Evolutionary conservation across 345 rosid species (phyloP).

Genomic region (Pistacia vera): DNA sequence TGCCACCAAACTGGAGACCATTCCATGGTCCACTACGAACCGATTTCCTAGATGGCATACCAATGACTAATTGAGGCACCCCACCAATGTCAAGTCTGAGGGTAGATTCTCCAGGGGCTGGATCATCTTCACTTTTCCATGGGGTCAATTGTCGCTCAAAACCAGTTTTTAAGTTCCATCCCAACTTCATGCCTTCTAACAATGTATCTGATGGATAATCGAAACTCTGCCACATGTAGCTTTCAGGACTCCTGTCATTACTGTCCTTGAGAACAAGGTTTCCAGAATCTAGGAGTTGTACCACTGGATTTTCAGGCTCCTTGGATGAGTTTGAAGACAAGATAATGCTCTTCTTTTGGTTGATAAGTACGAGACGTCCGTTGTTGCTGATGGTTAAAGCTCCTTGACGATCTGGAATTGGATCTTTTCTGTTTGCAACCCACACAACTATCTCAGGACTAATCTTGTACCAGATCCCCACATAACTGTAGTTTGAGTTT

Average conservation of each 20-base stretch:
- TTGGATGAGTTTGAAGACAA: conserved; percentile 39
- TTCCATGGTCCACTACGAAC: conserved; percentile 40
- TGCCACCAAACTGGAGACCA: conserved; percentile 34
- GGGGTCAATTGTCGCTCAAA: conserved; percentile 22
- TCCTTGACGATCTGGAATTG: conserved; percentile 27
- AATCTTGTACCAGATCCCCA: conserved; percentile 55
- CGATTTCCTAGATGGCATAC: not conserved
- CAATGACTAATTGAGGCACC: conserved; percentile 26
- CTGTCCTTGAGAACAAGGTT: conserved; percentile 43
- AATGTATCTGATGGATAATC: conserved; percentile 19
- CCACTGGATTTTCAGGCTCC: conserved; percentile 20
- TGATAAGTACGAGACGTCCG: conserved; percentile 35
- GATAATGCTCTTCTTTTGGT: not conserved
- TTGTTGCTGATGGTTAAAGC: conserved; percentile 22
- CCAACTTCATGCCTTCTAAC: conserved; percentile 43
- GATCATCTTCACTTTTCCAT: conserved; percentile 46
- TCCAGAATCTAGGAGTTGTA: conserved; percentile 43
- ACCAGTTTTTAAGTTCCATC: conserved; percentile 26
- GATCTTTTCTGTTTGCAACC: conserved; percentile 47
- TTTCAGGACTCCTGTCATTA: not conserved
- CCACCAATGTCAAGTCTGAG: conserved; percentile 24
- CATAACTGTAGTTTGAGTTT: conserved; percentile 30
- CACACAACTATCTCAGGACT: conserved; percentile 33
- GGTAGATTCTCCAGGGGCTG: conserved; percentile 24
- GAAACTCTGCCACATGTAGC: conserved; percentile 3